These are phyloP conservation scores for Antitrichia curtipendula DNA, from an alignment of 225 moss, liverwort and hornwort species.

Conservation along the genomic window DNA sequence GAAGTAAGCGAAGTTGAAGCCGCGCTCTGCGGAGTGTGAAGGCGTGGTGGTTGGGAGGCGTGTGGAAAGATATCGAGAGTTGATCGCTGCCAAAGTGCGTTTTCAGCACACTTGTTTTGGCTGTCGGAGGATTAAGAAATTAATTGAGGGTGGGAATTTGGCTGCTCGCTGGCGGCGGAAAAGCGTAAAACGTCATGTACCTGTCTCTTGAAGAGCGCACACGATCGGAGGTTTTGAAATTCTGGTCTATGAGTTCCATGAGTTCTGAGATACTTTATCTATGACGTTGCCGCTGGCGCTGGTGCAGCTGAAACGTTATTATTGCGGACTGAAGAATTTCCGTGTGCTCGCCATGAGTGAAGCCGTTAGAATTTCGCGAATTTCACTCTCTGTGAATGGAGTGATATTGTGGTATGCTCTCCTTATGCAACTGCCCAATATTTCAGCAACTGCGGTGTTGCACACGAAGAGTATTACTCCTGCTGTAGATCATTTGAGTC, in stretches of 20 bases:
- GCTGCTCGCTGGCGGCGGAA: background rate
- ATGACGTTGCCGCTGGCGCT: background rate
- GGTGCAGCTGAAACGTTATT: background rate
- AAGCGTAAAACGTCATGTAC: background rate
- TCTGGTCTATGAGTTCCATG: background rate
- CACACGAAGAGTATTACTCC: background rate
- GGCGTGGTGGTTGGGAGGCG: background rate
- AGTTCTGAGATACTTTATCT: background rate
- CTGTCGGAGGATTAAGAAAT: background rate
- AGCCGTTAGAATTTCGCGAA: background rate
- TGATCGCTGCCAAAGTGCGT: background rate
- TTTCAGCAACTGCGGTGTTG: background rate
- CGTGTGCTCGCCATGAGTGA: background rate
- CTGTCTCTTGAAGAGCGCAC: background rate
- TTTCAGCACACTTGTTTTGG: background rate
- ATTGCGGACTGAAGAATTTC: background rate
- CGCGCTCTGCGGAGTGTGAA: background rate
- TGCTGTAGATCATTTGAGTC: background rate
- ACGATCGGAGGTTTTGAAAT: background rate
- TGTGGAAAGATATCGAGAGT: background rate
- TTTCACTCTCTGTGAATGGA: background rate
- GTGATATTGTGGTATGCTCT: background rate
- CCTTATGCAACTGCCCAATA: background rate
- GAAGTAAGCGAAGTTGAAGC: background rate
- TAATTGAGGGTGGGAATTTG: background rate